Evolutionary conservation across 306 rosid species (phyloP), one percentile per base, ranked within the genome.

Genomic region (Alnus glutinosa): DNA sequence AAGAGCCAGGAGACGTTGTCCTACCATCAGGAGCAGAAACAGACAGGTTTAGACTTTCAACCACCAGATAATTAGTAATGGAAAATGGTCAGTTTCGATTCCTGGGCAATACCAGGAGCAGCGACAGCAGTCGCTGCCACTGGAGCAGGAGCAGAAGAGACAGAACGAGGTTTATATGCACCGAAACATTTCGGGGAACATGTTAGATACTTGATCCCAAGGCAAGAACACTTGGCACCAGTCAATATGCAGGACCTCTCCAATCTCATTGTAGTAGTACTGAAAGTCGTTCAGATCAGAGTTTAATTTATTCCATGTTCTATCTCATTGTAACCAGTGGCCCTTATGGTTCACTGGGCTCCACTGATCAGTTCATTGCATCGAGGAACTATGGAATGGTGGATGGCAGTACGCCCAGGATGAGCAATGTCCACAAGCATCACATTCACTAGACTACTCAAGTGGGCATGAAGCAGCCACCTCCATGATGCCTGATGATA

Each of bases 381-480:
- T 66, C 89, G 4, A 93, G 97, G 91, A 84, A 82, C 86, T 88
- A 85, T 54, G 98, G 90, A 75, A 80, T 78, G 81, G 79, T 84
- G 73, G 88, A 87, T 39, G 88, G 87, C 75, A 82, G 76, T 47
- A 78, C 83, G 61, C 86, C 92, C 7, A 79, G 92, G 87, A 80
- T 86, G 19, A 84, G 83, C 79, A 84, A 88, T 19, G 83, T 76
- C 92, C 98, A 9, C 93, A 81, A 71, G 67, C 89, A 73, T 87
- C 94, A 61, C 89, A 88, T 85, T 80, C 94, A 34, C 85, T 91
- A 34, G 97, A 90, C 66, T 95, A 86, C 88, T 85, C 92, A 64
- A 82, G 92, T 44, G 90, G 92, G 82, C 96, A 90, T 4, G 98
- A 91, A 82, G 84, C 90, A 54, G 85, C 89, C 44, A 71, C 86